Base-by-base conservation (phyloP, 2,329 filamentous ascomycete species). In the Fusarium paranaense region DNA sequence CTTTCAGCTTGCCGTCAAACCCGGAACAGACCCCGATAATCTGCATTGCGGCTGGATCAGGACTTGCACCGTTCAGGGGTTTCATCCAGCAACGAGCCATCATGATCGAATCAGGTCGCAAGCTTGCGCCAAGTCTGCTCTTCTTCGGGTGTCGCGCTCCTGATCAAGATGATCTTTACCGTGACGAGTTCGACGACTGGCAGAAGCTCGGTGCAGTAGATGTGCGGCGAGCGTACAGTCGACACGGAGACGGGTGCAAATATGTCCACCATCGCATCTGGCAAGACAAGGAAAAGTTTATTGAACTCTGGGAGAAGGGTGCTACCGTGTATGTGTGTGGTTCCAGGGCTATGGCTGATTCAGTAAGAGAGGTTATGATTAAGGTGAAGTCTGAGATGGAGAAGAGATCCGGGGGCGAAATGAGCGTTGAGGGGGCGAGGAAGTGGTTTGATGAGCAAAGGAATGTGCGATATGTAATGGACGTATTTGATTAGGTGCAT, bases 281-380 rank as follows among this genome's bases (percentile, higher is more conserved):
- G 56, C 22, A 38, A 30, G 56, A 59, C 10, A 38, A 30, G 14
- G 35, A 59, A 25, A 25, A 20, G 2, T 59, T 59, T 20, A 59
- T 59, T 14, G 16, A 27, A n/a, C 35, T 40, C 22, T 59, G 56
- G 56, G 56, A 40, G 35, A 40, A 40, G 35, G 35, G 35, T 6
- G 56, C 56, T 20, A 59, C 56, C 71, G 81, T 91, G 1, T 93
- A 88, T 76, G 86, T 92, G 1, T 93, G 91, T 77, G 91, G 91
- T 3, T 89, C 87, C 18, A 82, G 82, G 16, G 80, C 78, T 7
- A 80, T 89, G 13, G 86, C 84, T 8, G 80, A 83, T 57, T 75
- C 73, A 16, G 78, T 78, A 56, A 73, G 70, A 63, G 80, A 80
- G 67, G 56, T 52, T 8, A 50, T 59, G 33, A 59, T 59, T 18